phyloP scores from a whole-genome alignment of 768 basidiomycete genomes.

The Tricholoma sp. region DNA sequence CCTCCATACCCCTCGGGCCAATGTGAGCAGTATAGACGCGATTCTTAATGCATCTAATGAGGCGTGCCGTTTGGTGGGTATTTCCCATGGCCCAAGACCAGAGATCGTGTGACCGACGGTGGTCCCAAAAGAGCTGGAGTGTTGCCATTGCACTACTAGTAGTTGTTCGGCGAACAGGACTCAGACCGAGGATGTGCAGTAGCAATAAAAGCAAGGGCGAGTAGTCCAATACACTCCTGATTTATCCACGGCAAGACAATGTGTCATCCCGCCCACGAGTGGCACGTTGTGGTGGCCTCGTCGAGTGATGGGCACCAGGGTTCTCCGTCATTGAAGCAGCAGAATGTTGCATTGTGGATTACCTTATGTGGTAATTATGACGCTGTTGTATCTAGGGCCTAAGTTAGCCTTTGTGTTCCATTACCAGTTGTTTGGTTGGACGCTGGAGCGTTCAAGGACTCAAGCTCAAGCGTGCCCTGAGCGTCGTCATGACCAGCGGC shows the following conservation, averaged over 20 bases:
- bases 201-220: neutral
- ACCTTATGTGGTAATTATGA: neutral
- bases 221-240: neutral
- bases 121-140: conserved; percentile 21
- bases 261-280: neutral
- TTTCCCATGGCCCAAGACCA: conserved; percentile 22
- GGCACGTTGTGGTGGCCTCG: neutral
- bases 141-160: conserved; percentile 25
- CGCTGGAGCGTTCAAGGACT: too few relatives aligned
- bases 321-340: neutral
- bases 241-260: conserved; percentile 8
- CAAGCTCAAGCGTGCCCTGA: neutral
- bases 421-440: neutral
- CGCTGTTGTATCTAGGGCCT: neutral
- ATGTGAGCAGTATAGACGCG: conserved; percentile 19
- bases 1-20: conserved; percentile 15
- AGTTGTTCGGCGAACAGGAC: neutral
- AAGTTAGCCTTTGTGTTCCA: neutral
- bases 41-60: conserved; percentile 16
- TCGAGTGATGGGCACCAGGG: neutral
- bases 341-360: neutral
- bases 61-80: conserved; percentile 17
- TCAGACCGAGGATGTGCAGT: neutral
- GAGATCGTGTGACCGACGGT: conserved; percentile 16
- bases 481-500: too few relatives aligned